phyloP scores from a whole-genome alignment of 2,329 filamentous ascomycete species.

The Phialocephala sp. region DNA sequence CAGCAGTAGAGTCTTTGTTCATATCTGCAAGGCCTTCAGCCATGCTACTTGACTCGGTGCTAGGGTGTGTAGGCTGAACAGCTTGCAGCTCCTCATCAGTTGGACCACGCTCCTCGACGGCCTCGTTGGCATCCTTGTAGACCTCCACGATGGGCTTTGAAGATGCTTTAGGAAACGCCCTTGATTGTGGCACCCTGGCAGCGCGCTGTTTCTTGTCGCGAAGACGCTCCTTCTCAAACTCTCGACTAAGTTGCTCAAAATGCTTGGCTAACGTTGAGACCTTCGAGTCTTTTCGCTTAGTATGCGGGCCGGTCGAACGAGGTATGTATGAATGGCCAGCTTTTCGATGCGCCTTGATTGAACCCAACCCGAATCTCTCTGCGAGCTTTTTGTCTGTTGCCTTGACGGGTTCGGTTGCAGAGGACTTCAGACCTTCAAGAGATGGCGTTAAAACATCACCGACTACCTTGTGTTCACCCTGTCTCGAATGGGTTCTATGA shows the following conservation, averaged over 20 bases:
- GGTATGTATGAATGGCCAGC: constrained; percentile 79
- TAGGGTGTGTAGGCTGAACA: constrained; percentile 44
- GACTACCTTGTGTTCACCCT: constrained; percentile 30
- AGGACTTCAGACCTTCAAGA: constrained; percentile 35
- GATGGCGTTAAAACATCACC: constrained; percentile 27
- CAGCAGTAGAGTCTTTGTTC: constrained; percentile 30
- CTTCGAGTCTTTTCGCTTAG: constrained; percentile 72
- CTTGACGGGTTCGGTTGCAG: constrained; percentile 39
- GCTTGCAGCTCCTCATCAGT: constrained; percentile 64
- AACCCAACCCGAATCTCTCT: constrained; percentile 70
- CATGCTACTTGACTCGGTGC: constrained; percentile 37
- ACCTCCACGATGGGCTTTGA: constrained; percentile 97
- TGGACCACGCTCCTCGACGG: constrained; percentile 79
- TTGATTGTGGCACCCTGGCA: constrained; percentile 74
- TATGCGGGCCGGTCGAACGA: constrained; percentile 69
- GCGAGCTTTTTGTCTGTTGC: constrained; percentile 72
- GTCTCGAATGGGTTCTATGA: constrained; percentile 33
- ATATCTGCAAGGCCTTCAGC: constrained; percentile 41
- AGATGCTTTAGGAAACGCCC: constrained; percentile 86
- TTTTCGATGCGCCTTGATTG: constrained; percentile 66
- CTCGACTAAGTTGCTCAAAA: constrained; percentile 94
- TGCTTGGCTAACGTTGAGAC: constrained; percentile 94
- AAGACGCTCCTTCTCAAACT: constrained; percentile 87
- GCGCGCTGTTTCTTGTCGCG: constrained; percentile 83
- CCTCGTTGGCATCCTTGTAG: constrained; percentile 91